Percentiles rank a stretch among this genome's conserved stretches.
Conservation (phyloP, 2,329 filamentous ascomycete species). For the Catunica adiposa region DNA sequence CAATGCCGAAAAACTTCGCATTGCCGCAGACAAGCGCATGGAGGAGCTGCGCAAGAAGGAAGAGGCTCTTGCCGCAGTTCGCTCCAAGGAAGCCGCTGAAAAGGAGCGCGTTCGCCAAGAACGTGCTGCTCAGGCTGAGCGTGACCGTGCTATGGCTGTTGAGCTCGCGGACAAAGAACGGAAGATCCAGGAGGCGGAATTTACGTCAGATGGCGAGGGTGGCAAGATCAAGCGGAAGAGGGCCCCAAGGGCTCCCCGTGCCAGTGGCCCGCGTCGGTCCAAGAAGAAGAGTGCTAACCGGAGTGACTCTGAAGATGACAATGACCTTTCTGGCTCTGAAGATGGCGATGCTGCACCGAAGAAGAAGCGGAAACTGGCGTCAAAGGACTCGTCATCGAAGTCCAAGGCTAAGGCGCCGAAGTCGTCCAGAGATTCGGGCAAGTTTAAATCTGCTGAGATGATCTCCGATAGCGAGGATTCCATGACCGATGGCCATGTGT, state of each 20-base stretch:
- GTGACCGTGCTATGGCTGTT: conserved; percentile 56
- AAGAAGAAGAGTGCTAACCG: conserved; percentile 38
- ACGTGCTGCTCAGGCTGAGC: conserved; percentile 61
- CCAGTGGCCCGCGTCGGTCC: conserved; percentile 27
- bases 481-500: conserved; percentile 20
- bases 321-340: conserved; percentile 13
- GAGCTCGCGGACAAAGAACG: conserved; percentile 55
- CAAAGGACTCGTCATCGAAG: conserved; percentile 25
- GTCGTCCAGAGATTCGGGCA: conserved; percentile 23
- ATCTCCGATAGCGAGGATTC: conserved; percentile 36
- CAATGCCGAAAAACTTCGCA: conserved; percentile 73
- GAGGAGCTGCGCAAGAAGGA: conserved; percentile 64
- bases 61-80: conserved; percentile 51
- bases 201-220: conserved; percentile 67
- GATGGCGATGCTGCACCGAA: conserved; percentile 32
- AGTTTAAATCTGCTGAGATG: conserved; percentile 67
- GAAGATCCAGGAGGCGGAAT: conserved; percentile 53
- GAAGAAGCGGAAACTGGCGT: conserved; percentile 44
- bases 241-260: conserved; percentile 27
- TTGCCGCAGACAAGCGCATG: conserved; percentile 65
- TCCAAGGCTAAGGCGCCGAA: conserved; percentile 25
- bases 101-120: conserved; percentile 76
- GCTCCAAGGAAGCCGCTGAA: conserved; percentile 54
- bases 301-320: conserved; percentile 23
- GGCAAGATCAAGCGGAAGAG: conserved; percentile 68